Conservation (phyloP, 352 stramenopile genomes). For the Phytophthora chlamydospora region DNA sequence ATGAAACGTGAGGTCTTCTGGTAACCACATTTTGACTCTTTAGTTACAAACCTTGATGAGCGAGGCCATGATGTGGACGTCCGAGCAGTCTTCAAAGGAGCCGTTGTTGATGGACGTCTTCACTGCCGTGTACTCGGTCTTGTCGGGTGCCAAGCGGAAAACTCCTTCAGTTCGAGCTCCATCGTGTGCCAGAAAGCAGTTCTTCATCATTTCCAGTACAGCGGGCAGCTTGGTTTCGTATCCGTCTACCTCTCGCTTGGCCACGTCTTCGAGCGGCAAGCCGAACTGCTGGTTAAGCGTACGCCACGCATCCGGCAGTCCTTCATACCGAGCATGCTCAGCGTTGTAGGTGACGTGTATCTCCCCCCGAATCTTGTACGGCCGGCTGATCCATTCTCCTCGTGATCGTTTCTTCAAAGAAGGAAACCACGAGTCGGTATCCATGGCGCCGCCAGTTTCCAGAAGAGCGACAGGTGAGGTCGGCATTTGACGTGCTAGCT, state of each 20-base stretch:
- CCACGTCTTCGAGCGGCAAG: conserved; percentile 61
- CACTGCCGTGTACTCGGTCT: conserved; percentile 52
- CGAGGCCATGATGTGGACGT: conserved; percentile 83
- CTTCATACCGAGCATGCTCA: conserved; percentile 73
- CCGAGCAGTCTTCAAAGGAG: conserved; percentile 55
- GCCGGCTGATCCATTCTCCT: conserved; percentile 59
- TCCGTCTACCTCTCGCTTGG: conserved; percentile 59
- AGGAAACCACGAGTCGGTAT: conserved; percentile 1
- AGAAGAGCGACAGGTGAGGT: conserved; percentile 26
- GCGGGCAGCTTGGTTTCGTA: conserved; percentile 75
- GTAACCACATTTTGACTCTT: background rate
- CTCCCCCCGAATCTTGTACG: conserved; percentile 69
- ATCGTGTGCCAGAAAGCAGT: conserved; percentile 52
- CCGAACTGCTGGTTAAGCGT: conserved; percentile 80
- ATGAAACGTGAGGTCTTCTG: conserved; percentile 1
- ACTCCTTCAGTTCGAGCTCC: conserved; percentile 65
- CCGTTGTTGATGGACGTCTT: conserved; percentile 80
- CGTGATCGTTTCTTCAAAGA: background rate
- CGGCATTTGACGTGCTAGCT: background rate
- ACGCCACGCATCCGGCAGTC: conserved; percentile 67
- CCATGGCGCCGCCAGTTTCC: conserved; percentile 5
- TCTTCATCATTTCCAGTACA: conserved; percentile 81
- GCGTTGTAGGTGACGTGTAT: conserved; percentile 82
- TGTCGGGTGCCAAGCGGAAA: conserved; percentile 81
- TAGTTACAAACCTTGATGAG: conserved; percentile 76